Conservation (phyloP, 768 basidiomycete genomes). For the Boletus edulis region DNA sequence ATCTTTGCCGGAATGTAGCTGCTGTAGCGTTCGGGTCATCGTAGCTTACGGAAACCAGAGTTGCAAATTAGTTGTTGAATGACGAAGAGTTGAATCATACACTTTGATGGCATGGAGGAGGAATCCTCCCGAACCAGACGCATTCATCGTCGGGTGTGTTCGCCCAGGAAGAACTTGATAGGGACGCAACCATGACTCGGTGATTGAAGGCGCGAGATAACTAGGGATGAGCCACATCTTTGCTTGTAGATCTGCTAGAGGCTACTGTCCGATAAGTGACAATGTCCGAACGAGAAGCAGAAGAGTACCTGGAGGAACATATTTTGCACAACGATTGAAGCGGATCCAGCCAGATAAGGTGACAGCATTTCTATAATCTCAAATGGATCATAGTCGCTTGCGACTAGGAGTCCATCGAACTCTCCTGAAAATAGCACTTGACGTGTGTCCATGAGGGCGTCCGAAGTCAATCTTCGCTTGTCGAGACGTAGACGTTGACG, state of each 20-base stretch:
- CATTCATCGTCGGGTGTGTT: conserved; percentile 93
- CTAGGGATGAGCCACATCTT: conserved; percentile 62
- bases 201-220: conserved; percentile 76
- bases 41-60: conserved; percentile 40
- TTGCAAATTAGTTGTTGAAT: neutral
- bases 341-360: conserved; percentile 82
- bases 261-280: conserved; percentile 36
- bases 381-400: conserved; percentile 81
- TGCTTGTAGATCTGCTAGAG: conserved; percentile 74
- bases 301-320: conserved; percentile 67
- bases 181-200: conserved; percentile 82
- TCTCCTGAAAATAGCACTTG: conserved; percentile 83
- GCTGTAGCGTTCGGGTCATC: conserved; percentile 64
- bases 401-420: conserved; percentile 87
- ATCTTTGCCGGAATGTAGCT: conserved; percentile 43
- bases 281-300: neutral
- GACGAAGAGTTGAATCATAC: conserved; percentile 36
- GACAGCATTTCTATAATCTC: conserved; percentile 73
- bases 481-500: conserved; percentile 67
- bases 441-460: conserved; percentile 58
- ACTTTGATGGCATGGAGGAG: conserved; percentile 85
- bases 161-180: conserved; percentile 98
- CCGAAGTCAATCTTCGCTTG: conserved; percentile 73
- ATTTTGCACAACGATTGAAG: conserved; percentile 82
- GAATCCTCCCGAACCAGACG: conserved; percentile 86